Base-by-base conservation (phyloP, 2,329 filamentous ascomycete species). In the Plectosphaerella sp. region DNA sequence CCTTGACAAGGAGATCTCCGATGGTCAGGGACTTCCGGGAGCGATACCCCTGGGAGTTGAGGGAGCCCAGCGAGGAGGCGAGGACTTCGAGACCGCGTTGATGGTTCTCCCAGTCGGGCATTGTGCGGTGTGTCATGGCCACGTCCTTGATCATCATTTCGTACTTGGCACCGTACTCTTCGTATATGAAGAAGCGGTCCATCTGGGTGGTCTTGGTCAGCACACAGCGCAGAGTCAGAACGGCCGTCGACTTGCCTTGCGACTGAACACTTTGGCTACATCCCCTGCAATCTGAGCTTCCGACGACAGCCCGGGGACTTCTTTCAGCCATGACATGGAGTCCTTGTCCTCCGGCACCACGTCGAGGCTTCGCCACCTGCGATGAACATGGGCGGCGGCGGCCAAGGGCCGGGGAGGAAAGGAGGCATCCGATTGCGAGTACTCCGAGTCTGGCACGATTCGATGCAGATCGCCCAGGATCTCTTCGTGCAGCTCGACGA, bases 121-220 rank as follows among this genome's bases (percentile, higher is more conserved):
- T 80, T 7, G 79, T 81, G 54, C 84, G 80, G 56, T 88, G 83
- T 15, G 87, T 78, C 24, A 85, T 78, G 35, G 85, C 82, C 36
- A 95, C 73, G 57, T 96, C 90, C 57, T 88, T 84, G 46, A 88
- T 84, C 76, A 97, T 88, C 58, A 91, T 78, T 59, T 95, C 90
- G 67, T 94, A 96, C 64, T 93, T 93, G 49, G 88, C 88, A 36
- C 89, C 89, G 66, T 96, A 99, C 61, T 96, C 89, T 70, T 96
- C 89, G 65, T 99, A 99, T 48, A 87, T 77, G 64, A 89, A 88
- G 70, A 97, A 94, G 0, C 85, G 84, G 54, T 83, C 81, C 72
- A 95, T 86, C 89, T 96, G 57, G 2, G 16, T 16, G 22, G 11
- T 24, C 18, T 37, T 15, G 12, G 46, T 50, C n/a, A 54, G 54